These are phyloP conservation scores for Bipolaris gigantea DNA, from an alignment of 2,329 filamentous ascomycete species.

Conservation along the genomic window DNA sequence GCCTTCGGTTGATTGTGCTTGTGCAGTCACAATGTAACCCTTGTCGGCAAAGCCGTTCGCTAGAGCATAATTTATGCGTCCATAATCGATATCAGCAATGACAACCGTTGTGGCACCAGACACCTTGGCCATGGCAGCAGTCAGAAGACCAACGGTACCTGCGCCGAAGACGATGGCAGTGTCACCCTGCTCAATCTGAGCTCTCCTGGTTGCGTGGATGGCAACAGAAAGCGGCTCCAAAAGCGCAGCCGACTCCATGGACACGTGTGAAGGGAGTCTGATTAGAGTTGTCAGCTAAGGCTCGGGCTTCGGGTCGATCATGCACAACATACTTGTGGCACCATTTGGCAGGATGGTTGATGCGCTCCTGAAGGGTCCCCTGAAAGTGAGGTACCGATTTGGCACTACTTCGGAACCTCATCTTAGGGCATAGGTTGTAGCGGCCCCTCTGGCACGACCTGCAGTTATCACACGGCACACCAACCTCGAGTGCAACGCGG, in stretches of 20 bases:
- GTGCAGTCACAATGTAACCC: conserved; percentile 39
- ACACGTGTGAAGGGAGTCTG: conserved; percentile 46
- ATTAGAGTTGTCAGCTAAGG: conserved; percentile 34
- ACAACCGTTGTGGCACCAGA: conserved; percentile 47
- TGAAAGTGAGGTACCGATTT: conserved; percentile 50
- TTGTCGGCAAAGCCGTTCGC: conserved; percentile 45
- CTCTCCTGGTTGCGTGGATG: conserved; percentile 81
- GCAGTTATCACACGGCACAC: conserved; percentile 48
- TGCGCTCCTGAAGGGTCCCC: conserved; percentile 49
- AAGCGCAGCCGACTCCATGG: conserved; percentile 44
- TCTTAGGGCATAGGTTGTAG: conserved; percentile 48
- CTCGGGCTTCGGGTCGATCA: conserved; percentile 29
- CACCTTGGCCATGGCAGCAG: conserved; percentile 46
- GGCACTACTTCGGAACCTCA: conserved; percentile 49
- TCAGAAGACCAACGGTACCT: conserved; percentile 60
- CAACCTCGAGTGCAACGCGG: conserved; percentile 47
- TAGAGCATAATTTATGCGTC: conserved; percentile 46
- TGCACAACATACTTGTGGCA: conserved; percentile 49
- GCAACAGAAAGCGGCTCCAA: conserved; percentile 73
- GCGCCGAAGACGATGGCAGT: conserved; percentile 83
- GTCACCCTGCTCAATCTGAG: conserved; percentile 70
- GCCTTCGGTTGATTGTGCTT: conserved; percentile 30
- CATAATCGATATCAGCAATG: conserved; percentile 47
- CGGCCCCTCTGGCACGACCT: conserved; percentile 47
- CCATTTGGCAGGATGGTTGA: conserved; percentile 50